phyloP scores from a whole-genome alignment of 2,329 filamentous ascomycete genomes.

The Colletotrichum sp. region DNA sequence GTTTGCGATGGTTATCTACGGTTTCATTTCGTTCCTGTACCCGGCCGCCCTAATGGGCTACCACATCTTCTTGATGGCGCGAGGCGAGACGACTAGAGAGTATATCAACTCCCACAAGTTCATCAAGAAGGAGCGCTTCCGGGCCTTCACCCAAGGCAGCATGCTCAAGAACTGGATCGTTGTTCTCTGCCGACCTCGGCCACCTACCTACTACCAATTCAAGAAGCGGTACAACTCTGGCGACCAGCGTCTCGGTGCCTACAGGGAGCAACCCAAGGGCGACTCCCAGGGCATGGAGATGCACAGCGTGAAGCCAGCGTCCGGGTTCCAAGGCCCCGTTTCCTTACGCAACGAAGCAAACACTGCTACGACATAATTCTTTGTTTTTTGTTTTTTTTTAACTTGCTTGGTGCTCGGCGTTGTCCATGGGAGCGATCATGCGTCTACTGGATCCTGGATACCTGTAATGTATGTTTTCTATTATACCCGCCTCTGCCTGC shows the following conservation, averaged over 20 bases:
- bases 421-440: constrained; percentile 12
- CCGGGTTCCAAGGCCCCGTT: constrained; percentile 60
- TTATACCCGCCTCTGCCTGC: constrained; percentile 17
- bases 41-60: constrained; percentile 85
- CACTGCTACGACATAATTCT: constrained; percentile 10
- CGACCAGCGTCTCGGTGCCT: constrained; percentile 79
- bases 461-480: constrained; percentile 23
- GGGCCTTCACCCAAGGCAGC: constrained; percentile 84
- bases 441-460: constrained; percentile 17
- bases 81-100: constrained; percentile 94
- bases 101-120: constrained; percentile 98
- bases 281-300: constrained; percentile 70
- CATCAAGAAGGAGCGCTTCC: constrained; percentile 85
- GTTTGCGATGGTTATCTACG: constrained; percentile 89
- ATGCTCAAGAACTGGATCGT: constrained; percentile 79
- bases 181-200: constrained; percentile 81
- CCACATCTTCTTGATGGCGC: constrained; percentile 87
- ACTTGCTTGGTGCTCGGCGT: constrained; percentile 3
- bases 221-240: constrained; percentile 78
- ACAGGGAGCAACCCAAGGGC: constrained; percentile 44
- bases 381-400: neutral
- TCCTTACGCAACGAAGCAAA: constrained; percentile 42
- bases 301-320: constrained; percentile 62
- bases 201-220: constrained; percentile 89
- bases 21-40: constrained; percentile 76